phyloP scores from a whole-genome alignment of 208 protist genomes.

The Crithidia fasciculata region DNA sequence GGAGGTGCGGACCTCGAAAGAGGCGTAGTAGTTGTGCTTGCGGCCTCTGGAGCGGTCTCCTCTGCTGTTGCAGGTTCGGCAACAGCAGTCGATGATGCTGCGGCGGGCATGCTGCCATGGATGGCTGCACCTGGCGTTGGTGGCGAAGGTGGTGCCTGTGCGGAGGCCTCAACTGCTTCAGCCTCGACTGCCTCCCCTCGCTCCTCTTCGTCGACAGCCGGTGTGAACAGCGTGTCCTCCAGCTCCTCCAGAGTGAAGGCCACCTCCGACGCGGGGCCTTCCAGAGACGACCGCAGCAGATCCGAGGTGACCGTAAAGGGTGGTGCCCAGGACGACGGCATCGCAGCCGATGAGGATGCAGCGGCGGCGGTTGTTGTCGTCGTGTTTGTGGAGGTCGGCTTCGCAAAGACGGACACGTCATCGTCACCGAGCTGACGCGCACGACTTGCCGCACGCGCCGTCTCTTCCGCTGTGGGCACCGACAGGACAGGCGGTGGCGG shows the following conservation, averaged over 20 bases:
- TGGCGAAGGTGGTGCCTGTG: not conserved
- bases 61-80: too few relatives aligned
- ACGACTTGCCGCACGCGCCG: conserved; percentile 6
- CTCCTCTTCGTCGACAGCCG: not conserved
- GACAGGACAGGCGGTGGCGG: conserved; percentile 1
- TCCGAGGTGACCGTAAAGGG: conserved; percentile 19
- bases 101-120: too few relatives aligned
- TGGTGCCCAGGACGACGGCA: conserved; percentile 20
- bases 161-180: not conserved
- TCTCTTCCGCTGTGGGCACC: conserved; percentile 2
- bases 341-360: not conserved
- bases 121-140: too few relatives aligned
- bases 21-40: too few relatives aligned
- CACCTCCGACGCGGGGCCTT: conserved; percentile 43
- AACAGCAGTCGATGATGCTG: too few relatives aligned
- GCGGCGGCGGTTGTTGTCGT: not conserved
- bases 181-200: not conserved
- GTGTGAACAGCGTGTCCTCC: conserved; percentile 68
- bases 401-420: not conserved
- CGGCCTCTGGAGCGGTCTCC: too few relatives aligned
- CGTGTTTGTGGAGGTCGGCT: not conserved
- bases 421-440: not conserved
- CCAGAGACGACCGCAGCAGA: conserved; percentile 9
- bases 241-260: conserved; percentile 84
- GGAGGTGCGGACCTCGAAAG: too few relatives aligned